Evolutionary conservation across 2,329 filamentous ascomycete species (phyloP), one percentile per base, ranked within the genome.

Genomic region (Leptographium procerum): DNA sequence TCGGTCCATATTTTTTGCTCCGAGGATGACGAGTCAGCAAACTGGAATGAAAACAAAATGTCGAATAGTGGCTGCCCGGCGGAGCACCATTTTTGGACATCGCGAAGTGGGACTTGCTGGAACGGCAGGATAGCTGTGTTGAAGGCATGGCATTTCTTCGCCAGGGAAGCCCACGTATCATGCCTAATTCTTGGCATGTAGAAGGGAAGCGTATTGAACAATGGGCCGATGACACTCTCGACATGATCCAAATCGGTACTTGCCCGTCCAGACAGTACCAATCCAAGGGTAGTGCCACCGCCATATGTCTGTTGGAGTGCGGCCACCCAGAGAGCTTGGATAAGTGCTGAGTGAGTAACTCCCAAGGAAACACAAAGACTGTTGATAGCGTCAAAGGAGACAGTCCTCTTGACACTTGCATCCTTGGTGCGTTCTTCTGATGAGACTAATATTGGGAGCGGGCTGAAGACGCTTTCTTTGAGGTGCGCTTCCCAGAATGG

Each of bases 121-220:
- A 86, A 92, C 0, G 84, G 77, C 24, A 94, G 74, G 13, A 82
- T 78, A 0, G 79, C 73, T 1, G 83, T 79, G 66, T 89, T 89
- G 67, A 87, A 90, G 0, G 82, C 72, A 65, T 96, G 89, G 61
- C 87, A 89, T 55, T 75, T 72, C 19, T 72, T 75, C 26, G 90
- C 74, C 1, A 90, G 69, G 0, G 80, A 76, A 1, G 72, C 68
- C 83, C 87, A 90, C 0, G 77, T 82, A 73, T 0, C 70, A 66
- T 34, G 48, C 5, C 13, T 9, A 2, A 10, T 43, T 31, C 51
- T 29, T 1, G 54, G 45, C n/a, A 61, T 60, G 57, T 81, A 77
- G 67, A 87, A 90, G 0, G 91, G 90, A 1, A 96, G 74, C 0
- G 91, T 96, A 67, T 96, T 96, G 77, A 96, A 95, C 24, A 96